Conservation (phyloP, 23 red algal genomes). For the Pyropia yezoensis region DNA sequence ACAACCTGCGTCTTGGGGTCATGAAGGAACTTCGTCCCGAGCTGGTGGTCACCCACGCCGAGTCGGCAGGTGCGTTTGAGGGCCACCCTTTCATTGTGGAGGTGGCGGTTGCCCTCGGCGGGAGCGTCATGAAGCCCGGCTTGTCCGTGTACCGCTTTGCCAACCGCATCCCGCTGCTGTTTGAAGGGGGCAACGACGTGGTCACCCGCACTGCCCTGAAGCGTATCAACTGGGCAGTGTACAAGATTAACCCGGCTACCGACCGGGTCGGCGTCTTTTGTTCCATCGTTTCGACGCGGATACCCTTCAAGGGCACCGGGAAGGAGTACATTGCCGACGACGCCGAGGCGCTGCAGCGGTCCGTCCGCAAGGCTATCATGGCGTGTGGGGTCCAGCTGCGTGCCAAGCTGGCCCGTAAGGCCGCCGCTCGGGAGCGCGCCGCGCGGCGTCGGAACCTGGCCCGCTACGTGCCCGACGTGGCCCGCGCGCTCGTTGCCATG, state of each 20-base stretch:
- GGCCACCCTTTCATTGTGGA: constrained; percentile 93
- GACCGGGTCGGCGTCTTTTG: constrained; percentile 80
- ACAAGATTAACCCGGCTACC: constrained; percentile 75
- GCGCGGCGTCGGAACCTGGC: constrained; percentile 52
- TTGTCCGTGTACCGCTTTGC: constrained; percentile 79
- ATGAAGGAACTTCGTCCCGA: constrained; percentile 74
- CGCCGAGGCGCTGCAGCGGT: constrained; percentile 50
- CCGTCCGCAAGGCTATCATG: constrained; percentile 70
- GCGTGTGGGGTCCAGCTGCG: constrained; percentile 80
- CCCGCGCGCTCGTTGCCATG: constrained; percentile 40
- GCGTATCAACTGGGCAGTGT: constrained; percentile 65
- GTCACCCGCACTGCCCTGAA: constrained; percentile 69
- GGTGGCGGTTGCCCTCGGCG: constrained; percentile 65
- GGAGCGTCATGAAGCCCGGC: constrained; percentile 63
- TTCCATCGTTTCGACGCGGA: constrained; percentile 75
- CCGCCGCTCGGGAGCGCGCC: constrained; percentile 33
- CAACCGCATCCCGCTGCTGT: constrained; percentile 87
- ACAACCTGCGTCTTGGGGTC: constrained; percentile 84
- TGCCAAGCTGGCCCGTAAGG: constrained; percentile 55
- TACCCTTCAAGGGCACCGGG: constrained; percentile 90
- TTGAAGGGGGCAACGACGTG: constrained; percentile 89
- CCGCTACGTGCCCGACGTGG: constrained; percentile 73
- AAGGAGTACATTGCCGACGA: constrained; percentile 97
- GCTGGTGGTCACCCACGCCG: constrained; percentile 76
- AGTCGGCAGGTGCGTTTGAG: constrained; percentile 77